Evolutionary conservation across 306 rosid species (phyloP), one percentile per base, ranked within the genome.

Genomic region (Prunus davidiana): DNA sequence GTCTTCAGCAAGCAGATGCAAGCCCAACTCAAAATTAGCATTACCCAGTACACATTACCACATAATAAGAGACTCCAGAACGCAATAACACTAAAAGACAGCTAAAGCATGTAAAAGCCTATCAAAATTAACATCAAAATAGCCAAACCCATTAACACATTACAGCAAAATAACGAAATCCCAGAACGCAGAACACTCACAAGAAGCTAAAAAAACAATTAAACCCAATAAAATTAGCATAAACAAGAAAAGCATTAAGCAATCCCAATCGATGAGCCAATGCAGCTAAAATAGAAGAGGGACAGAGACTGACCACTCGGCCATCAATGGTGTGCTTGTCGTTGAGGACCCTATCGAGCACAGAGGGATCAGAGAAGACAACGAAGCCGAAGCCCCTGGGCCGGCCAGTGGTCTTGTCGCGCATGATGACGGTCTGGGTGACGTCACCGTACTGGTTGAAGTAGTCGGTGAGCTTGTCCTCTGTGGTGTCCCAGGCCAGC

Each of bases 311-410:
- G 18, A 88, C 91, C 79, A 68, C 60, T 24, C 91, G 88, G 78
- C 89, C 91, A 64, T 85, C 91, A 20, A 88, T 88, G 76, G 87
- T 83, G 83, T 88, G 91, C 78, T 80, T 83, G 43, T 85, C 89
- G 79, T 79, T 76, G 67, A 88, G 84, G 32, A 88, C 86, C 46
- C 50, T 62, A 18, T 88, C 91, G 69, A 88, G 86, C 7, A 85
- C 80, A 49, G 91, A 83, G 41, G 89, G 89, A 43, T 88, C 91
- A 50, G 88, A 88, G 86, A 85, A 88, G 57, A 88, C 86, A 57
- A 88, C 88, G 54, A 88, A 88, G 73, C 84, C 91, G 54, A 88
- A 88, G n/a, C 91, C 91, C 41, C 91, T 67, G 28, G 91, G 89
- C 14, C 91, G 84, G 47, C 84, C 83, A 24, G 91, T 85, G 81